These are phyloP conservation scores for Rhodosporidiobolus odoratus DNA, from an alignment of 768 basidiomycete genomes.

Conservation along the genomic window DNA sequence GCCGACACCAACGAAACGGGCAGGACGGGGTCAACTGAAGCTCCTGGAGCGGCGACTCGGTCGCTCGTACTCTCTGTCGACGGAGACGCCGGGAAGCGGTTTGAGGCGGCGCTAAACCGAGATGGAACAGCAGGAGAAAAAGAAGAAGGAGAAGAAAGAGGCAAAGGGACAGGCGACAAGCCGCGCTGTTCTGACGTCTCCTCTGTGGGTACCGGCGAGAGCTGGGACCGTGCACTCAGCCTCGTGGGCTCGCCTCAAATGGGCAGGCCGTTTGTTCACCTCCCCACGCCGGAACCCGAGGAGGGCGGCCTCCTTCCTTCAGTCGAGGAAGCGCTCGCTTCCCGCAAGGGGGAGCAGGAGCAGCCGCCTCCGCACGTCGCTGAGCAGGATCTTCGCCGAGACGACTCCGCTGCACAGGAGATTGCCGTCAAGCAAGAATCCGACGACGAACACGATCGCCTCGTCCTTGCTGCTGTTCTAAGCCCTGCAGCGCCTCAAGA, in stretches of 20 bases:
- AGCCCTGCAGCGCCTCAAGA: too few relatives aligned
- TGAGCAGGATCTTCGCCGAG: background rate
- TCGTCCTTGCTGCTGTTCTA: too few relatives aligned
- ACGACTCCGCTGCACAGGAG: background rate
- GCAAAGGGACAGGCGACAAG: background rate
- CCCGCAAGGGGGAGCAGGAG: too few relatives aligned
- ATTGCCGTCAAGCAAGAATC: background rate
- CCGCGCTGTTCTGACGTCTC: background rate
- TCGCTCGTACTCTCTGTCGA: slow-evolving; percentile 9
- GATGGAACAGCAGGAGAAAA: background rate
- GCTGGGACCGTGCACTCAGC: background rate
- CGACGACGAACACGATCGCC: background rate
- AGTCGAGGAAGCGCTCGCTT: background rate
- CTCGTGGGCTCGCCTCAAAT: background rate
- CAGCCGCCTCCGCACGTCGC: background rate
- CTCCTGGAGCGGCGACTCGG: slow-evolving; percentile 9
- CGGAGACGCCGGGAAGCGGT: background rate
- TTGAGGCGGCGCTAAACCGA: background rate
- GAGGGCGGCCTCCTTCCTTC: background rate
- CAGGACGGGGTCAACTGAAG: slow-evolving; percentile 28
- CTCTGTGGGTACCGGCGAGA: background rate
- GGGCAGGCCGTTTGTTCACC: background rate
- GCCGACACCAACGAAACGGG: slow-evolving; percentile 14
- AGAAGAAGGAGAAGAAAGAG: background rate
- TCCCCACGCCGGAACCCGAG: background rate